A percentile compares a stretch with the other conserved stretches of the same genome.
phyloP scores from a whole-genome alignment of 768 basidiomycete species.

The Amanita rubescens region DNA sequence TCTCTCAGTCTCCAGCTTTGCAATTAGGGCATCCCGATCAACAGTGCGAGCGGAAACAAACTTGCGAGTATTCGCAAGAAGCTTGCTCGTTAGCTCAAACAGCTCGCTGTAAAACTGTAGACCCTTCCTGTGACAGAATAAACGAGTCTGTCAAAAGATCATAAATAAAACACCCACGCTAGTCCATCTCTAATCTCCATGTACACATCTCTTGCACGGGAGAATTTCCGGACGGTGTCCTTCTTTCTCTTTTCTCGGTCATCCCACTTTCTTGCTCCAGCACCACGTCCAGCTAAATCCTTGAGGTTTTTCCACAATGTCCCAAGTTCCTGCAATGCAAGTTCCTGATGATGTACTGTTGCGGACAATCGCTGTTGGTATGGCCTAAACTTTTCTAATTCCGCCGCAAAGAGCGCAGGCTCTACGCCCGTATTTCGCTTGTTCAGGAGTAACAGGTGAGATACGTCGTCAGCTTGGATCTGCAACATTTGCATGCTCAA shows the following conservation, averaged over 20 bases:
- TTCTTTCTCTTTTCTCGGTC: slow-evolving; percentile 75
- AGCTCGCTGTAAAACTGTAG: slow-evolving; percentile 85
- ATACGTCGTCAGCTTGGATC: slow-evolving; percentile 96
- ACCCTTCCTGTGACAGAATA: slow-evolving; percentile 56
- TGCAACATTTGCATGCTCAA: slow-evolving; percentile 21
- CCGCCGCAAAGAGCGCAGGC: slow-evolving; percentile 82
- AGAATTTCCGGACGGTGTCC: slow-evolving; percentile 65
- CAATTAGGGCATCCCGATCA: slow-evolving; percentile 64
- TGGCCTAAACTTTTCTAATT: slow-evolving; percentile 93
- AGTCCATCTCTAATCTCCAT: slow-evolving; percentile 83
- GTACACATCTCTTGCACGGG: slow-evolving; percentile 73
- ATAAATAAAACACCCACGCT: slow-evolving; percentile 44
- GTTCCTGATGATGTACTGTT: slow-evolving; percentile 72
- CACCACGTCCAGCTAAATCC: slow-evolving; percentile 66
- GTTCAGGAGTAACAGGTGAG: slow-evolving; percentile 86
- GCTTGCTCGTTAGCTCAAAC: slow-evolving; percentile 47
- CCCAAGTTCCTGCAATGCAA: slow-evolving; percentile 66
- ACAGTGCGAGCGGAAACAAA: slow-evolving; percentile 57
- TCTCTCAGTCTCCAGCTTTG: slow-evolving; percentile 67
- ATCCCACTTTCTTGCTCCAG: slow-evolving; percentile 74
- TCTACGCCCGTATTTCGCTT: slow-evolving; percentile 79
- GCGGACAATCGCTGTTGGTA: slow-evolving; percentile 78
- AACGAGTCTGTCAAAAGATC: background rate
- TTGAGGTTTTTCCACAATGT: slow-evolving; percentile 68
- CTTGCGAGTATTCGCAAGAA: slow-evolving; percentile 49